Evolutionary conservation across 2,329 filamentous ascomycete genomes (phyloP), one percentile per base, ranked within the genome.

Genomic region (Chaetomiaceae sp.): DNA sequence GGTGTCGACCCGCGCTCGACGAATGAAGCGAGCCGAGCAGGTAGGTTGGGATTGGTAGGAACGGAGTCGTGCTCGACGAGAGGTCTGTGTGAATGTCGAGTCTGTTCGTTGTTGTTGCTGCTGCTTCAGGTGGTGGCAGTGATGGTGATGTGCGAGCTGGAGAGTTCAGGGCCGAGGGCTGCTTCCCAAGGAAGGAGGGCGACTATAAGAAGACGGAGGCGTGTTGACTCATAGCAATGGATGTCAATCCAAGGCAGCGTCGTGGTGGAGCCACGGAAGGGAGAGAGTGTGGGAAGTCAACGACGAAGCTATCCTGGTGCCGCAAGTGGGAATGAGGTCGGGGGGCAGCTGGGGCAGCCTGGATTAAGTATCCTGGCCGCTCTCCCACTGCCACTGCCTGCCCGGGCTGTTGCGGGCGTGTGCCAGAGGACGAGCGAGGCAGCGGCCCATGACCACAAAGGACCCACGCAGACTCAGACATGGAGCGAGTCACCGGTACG

Each of bases 391-490:
- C n/a, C n/a, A 38, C 37, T 45, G 49, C 46, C 51, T 50, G 47
- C 46, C 45, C 49, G 51, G 44, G 51, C 50, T 50, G 49, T 45
- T 49, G 48, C 40, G 32, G 33, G 47, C 41, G 47, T 39, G 49
- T 43, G 50, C 36, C 46, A 38, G 42, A 50, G 43, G 52, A 51
- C 24, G 30, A 37, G 41, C 10, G 49, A 56, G 48, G 48, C 48
- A 55, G 47, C 49, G 48, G 46, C 57, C 55, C 55, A 58, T 59
- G 57, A 59, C 56, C 57, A 58, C 53, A 48, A 56, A 54, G 54
- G 56, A 52, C 56, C 56, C 56, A 53, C 44, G 42, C 48, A 19
- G 44, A 51, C 51, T 53, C 48, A 57, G 53, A 57, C 53, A 56
- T 47, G 48, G 47, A 46, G 47, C 51, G 50, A 52, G 38, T 36